Percentiles rank a stretch among this genome's conserved stretches.
Evolutionary conservation across 2,329 filamentous ascomycete species (phyloP).

Genomic region (Fusarium sterilihyphosum): DNA sequence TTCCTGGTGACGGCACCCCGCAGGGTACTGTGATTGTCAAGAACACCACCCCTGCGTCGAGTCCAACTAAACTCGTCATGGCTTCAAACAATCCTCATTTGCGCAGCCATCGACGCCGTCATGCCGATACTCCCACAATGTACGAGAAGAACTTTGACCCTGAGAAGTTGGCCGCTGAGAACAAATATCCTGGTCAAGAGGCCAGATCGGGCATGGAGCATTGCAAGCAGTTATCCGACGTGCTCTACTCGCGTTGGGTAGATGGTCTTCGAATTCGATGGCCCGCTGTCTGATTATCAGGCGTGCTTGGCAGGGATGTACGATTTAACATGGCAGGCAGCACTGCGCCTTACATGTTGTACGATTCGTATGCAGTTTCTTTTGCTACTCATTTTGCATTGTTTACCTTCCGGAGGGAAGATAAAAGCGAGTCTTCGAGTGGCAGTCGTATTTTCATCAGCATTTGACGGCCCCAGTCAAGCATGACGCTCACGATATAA

Average conservation of each 20-base stretch:
- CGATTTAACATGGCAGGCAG: neutral
- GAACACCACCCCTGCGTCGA: constrained; percentile 56
- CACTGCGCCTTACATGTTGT: constrained; percentile 4
- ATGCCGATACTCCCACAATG: constrained; percentile 55
- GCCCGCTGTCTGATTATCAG: constrained; percentile 54
- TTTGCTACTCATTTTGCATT: constrained; percentile 27
- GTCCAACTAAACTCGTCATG: constrained; percentile 74
- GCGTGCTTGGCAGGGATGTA: neutral
- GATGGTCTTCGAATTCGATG: constrained; percentile 81
- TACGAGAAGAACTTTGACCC: constrained; percentile 58
- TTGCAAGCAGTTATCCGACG: constrained; percentile 86
- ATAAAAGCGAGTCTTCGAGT: constrained; percentile 6
- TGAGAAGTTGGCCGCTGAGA: constrained; percentile 60
- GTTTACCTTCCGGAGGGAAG: neutral
- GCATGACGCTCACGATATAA: constrained; percentile 34
- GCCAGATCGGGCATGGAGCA: constrained; percentile 85
- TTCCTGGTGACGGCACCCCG: constrained; percentile 56
- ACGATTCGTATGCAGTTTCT: constrained; percentile 10
- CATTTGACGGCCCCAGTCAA: constrained; percentile 1
- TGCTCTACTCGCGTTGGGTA: constrained; percentile 90
- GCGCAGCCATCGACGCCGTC: constrained; percentile 77
- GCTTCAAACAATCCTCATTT: constrained; percentile 87
- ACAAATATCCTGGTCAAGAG: constrained; percentile 65
- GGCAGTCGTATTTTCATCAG: constrained; percentile 11
- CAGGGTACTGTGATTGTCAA: constrained; percentile 69